phyloP scores from a whole-genome alignment of 352 stramenopile genomes.

The Phytopythium oedochilum region DNA sequence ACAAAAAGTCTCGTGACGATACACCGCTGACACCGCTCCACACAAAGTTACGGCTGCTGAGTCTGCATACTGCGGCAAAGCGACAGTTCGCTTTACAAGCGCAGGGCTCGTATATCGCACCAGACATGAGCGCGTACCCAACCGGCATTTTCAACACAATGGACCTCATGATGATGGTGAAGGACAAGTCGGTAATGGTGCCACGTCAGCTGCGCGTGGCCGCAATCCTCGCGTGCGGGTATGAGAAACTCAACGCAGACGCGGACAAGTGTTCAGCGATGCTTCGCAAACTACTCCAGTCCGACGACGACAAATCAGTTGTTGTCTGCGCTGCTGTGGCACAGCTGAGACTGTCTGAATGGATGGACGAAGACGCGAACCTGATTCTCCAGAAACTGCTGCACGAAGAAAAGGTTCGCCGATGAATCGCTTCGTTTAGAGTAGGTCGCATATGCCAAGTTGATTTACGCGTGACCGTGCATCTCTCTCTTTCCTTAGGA shows the following conservation, averaged over 20 bases:
- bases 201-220: slow-evolving; percentile 63
- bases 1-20: slow-evolving; percentile 45
- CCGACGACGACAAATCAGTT: slow-evolving; percentile 64
- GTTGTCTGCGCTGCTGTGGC: slow-evolving; percentile 73
- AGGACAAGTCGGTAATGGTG: slow-evolving; percentile 53
- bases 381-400: slow-evolving; percentile 71
- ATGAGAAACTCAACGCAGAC: slow-evolving; percentile 65
- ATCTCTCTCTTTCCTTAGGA: slow-evolving; percentile 20
- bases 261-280: slow-evolving; percentile 54
- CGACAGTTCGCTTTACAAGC: slow-evolving; percentile 57
- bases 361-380: slow-evolving; percentile 85
- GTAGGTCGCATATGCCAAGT: not conserved
- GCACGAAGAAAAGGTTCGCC: slow-evolving; percentile 64
- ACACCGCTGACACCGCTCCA: slow-evolving; percentile 48
- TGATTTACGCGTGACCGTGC: not conserved
- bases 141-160: slow-evolving; percentile 74
- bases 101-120: slow-evolving; percentile 59
- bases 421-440: not conserved
- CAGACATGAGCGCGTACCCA: slow-evolving; percentile 44
- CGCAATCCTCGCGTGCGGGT: slow-evolving; percentile 71
- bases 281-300: slow-evolving; percentile 56
- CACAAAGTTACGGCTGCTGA: slow-evolving; percentile 69
- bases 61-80: slow-evolving; percentile 67
- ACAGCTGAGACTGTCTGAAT: slow-evolving; percentile 67
- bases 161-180: slow-evolving; percentile 82